phyloP scores from a whole-genome alignment of 805 yeast species.

The Kazachstania viticola region DNA sequence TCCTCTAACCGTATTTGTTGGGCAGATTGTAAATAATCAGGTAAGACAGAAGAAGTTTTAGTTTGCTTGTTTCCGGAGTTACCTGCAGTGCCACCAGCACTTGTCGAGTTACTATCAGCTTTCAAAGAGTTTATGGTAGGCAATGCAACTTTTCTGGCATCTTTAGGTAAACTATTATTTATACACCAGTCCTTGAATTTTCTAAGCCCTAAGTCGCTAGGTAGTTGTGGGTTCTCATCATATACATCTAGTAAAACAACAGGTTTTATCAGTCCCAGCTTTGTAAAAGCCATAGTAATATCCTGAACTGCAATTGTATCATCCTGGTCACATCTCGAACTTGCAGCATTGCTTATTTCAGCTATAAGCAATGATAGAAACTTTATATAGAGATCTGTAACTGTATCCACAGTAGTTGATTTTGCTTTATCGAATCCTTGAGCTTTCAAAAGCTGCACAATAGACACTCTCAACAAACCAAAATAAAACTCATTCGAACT shows the following conservation, averaged over 20 bases:
- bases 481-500: slow-evolving; percentile 37
- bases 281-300: slow-evolving; percentile 56
- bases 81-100: neutral
- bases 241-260: slow-evolving; percentile 41
- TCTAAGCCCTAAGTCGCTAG: slow-evolving; percentile 36
- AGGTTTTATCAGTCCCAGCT: slow-evolving; percentile 52
- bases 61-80: neutral
- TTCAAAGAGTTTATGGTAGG: slow-evolving; percentile 20
- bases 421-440: slow-evolving; percentile 76
- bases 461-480: slow-evolving; percentile 36
- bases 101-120: neutral
- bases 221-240: slow-evolving; percentile 34
- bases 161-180: slow-evolving; percentile 31
- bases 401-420: slow-evolving; percentile 56
- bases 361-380: slow-evolving; percentile 44
- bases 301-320: slow-evolving; percentile 46
- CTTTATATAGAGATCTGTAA: slow-evolving; percentile 68
- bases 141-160: slow-evolving; percentile 30
- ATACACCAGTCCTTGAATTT: slow-evolving; percentile 48
- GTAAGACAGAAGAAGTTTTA: slow-evolving; percentile 7
- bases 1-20: slow-evolving; percentile 8
- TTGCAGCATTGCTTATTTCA: slow-evolving; percentile 40
- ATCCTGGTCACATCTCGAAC: slow-evolving; percentile 32
- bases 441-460: slow-evolving; percentile 51
- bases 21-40: slow-evolving; percentile 19